Evolutionary conservation across 2,329 filamentous ascomycete genomes (phyloP).

Genomic region (Alternaria rosae): DNA sequence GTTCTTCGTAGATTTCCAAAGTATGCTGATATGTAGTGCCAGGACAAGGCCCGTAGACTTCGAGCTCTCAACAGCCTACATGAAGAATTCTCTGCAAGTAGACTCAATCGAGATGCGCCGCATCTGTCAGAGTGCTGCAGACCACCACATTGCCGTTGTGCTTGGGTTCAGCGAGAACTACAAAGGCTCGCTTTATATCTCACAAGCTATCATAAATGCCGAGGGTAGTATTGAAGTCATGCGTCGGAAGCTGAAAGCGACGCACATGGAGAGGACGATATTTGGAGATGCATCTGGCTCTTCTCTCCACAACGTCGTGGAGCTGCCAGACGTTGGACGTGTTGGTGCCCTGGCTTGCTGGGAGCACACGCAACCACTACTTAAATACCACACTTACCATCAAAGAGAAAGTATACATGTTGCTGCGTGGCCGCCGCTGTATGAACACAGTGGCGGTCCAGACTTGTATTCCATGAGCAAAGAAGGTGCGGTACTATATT

Average conservation of each 20-base stretch:
- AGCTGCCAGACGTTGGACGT: constrained; percentile 39
- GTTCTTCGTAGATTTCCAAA: background rate
- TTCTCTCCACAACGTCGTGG: constrained; percentile 47
- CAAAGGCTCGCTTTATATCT: constrained; percentile 50
- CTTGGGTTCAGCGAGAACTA: constrained; percentile 52
- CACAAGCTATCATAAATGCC: constrained; percentile 49
- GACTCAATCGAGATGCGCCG: constrained; percentile 54
- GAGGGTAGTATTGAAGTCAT: constrained; percentile 47
- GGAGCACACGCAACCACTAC: constrained; percentile 53
- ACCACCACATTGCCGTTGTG: constrained; percentile 46
- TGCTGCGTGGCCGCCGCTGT: constrained; percentile 52
- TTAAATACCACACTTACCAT: constrained; percentile 53
- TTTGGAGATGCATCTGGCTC: constrained; percentile 51
- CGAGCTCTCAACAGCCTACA: constrained; percentile 51
- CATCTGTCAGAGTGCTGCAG: constrained; percentile 49
- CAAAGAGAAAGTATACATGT: constrained; percentile 53
- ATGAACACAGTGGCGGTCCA: constrained; percentile 37
- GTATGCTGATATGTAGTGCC: background rate
- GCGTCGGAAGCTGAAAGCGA: constrained; percentile 54
- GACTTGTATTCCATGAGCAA: constrained; percentile 49
- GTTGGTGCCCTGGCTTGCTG: constrained; percentile 48
- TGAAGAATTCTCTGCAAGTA: constrained; percentile 53
- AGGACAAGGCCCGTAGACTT: constrained; percentile 54
- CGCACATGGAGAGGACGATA: constrained; percentile 55
- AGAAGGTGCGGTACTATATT: constrained; percentile 35